phyloP scores from a whole-genome alignment of 2,329 filamentous ascomycete genomes.

The Akanthomyces uredinophilus region DNA sequence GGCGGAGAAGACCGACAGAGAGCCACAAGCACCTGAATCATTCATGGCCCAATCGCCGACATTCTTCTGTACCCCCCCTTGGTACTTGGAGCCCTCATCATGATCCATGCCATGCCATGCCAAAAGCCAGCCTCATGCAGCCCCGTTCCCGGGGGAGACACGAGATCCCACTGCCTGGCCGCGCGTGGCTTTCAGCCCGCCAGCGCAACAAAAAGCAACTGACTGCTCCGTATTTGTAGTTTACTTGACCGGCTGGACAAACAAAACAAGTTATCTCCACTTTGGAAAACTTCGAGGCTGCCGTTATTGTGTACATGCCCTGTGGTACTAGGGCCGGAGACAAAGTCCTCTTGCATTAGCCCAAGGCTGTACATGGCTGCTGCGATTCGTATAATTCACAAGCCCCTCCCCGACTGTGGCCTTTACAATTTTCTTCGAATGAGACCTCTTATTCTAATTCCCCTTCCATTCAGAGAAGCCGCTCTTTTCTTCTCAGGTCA shows the following conservation, averaged over 20 bases:
- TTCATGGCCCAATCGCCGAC: not conserved
- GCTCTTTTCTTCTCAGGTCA: not conserved
- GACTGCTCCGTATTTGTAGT: not conserved
- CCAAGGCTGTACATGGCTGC: not conserved
- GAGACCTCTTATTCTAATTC: not conserved
- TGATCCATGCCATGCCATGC: not conserved
- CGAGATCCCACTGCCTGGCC: not conserved
- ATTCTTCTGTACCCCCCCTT: not conserved
- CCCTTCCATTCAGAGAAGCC: no score
- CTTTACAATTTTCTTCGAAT: not conserved
- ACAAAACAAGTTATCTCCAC: not conserved
- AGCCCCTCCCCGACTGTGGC: not conserved
- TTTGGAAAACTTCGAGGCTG: not conserved
- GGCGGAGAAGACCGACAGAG: not conserved
- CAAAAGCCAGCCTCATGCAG: constrained; percentile 9
- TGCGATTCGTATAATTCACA: not conserved
- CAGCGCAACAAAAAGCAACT: not conserved
- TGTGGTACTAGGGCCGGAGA: not conserved
- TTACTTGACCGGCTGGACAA: not conserved
- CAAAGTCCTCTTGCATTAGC: not conserved
- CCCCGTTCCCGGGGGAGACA: not conserved
- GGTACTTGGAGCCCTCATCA: not conserved
- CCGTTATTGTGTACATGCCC: not conserved
- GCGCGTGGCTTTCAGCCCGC: constrained; percentile 11
- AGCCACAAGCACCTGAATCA: not conserved